These are phyloP conservation scores for Ichthyophthirius multifiliis DNA, from an alignment of 169 alveolate genomes.

Conservation along the genomic window DNA sequence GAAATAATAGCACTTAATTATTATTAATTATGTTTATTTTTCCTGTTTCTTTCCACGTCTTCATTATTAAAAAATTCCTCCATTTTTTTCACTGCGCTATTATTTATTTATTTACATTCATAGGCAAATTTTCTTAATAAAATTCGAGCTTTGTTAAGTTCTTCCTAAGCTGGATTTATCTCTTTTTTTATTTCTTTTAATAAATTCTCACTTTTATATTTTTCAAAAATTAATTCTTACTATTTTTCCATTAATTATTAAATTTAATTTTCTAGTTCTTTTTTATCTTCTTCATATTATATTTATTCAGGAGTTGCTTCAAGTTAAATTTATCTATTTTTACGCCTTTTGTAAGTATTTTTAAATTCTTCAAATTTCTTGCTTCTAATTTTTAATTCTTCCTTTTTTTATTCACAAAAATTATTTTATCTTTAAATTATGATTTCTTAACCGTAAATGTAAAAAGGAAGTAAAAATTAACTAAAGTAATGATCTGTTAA, in stretches of 20 bases:
- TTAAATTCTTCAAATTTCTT: constrained; percentile 55
- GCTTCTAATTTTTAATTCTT: constrained; percentile 35
- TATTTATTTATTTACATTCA: constrained; percentile 28
- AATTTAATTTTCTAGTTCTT: constrained; percentile 41
- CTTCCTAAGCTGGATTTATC: constrained; percentile 50
- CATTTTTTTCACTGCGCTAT: neutral
- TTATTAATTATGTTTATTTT: no score
- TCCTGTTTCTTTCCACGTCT: no score
- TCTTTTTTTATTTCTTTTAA: constrained; percentile 51
- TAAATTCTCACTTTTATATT: constrained; percentile 22
- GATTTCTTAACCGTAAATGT: constrained; percentile 50
- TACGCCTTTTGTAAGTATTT: constrained; percentile 53
- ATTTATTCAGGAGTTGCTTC: constrained; percentile 63
- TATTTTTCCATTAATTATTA: constrained; percentile 44
- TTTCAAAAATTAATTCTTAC: constrained; percentile 41
- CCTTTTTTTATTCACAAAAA: neutral
- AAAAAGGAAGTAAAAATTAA: constrained; percentile 47
- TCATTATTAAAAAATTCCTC: neutral
- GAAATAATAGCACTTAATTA: no score
- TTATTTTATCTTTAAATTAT: constrained; percentile 37
- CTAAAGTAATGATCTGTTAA: constrained; percentile 48
- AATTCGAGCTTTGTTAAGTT: constrained; percentile 49
- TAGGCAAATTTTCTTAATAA: constrained; percentile 45
- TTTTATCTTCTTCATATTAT: constrained; percentile 50
- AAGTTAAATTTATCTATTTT: constrained; percentile 34